phyloP scores from a whole-genome alignment of 352 stramenopile genomes.

The Phytophthora constricta region DNA sequence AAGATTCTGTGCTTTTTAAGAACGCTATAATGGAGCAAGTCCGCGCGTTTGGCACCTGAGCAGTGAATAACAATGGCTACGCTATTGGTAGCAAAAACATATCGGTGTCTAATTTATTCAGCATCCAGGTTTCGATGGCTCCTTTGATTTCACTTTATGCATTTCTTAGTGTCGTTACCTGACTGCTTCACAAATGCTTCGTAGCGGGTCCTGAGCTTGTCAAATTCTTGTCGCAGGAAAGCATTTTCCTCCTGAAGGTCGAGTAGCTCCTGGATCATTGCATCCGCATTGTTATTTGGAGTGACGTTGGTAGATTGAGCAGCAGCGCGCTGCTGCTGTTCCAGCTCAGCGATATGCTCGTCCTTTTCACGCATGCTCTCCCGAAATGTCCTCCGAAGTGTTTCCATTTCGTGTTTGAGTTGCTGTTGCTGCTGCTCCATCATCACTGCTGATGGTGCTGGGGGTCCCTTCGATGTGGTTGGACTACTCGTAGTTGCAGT shows the following conservation, averaged over 20 bases:
- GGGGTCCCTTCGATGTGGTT: background rate
- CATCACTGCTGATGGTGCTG: slow-evolving; percentile 15
- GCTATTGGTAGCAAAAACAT: too few relatives aligned
- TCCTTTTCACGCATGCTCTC: slow-evolving; percentile 69
- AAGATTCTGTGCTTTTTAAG: slow-evolving; percentile 49
- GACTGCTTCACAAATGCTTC: slow-evolving; percentile 37
- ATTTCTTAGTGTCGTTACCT: slow-evolving; percentile 6
- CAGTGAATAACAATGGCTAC: too few relatives aligned
- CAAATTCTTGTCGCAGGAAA: slow-evolving; percentile 71
- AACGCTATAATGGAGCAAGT: slow-evolving; percentile 60
- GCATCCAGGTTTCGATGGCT: background rate
- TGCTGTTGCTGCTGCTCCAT: slow-evolving; percentile 35
- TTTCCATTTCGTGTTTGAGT: slow-evolving; percentile 46
- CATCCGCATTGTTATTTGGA: slow-evolving; percentile 11
- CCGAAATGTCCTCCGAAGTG: slow-evolving; percentile 53
- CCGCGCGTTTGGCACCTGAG: slow-evolving; percentile 24
- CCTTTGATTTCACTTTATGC: slow-evolving; percentile 1
- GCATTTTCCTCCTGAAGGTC: slow-evolving; percentile 75
- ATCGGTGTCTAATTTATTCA: slow-evolving; percentile 14
- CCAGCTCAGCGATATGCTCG: slow-evolving; percentile 59
- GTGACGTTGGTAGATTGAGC: slow-evolving; percentile 4
- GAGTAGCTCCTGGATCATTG: slow-evolving; percentile 42
- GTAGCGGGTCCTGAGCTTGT: slow-evolving; percentile 71
- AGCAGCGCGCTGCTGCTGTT: slow-evolving; percentile 21
- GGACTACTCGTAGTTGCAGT: background rate